Conservation (phyloP, 768 basidiomycete species). For the Rhodosporidiobolus odoratus region DNA sequence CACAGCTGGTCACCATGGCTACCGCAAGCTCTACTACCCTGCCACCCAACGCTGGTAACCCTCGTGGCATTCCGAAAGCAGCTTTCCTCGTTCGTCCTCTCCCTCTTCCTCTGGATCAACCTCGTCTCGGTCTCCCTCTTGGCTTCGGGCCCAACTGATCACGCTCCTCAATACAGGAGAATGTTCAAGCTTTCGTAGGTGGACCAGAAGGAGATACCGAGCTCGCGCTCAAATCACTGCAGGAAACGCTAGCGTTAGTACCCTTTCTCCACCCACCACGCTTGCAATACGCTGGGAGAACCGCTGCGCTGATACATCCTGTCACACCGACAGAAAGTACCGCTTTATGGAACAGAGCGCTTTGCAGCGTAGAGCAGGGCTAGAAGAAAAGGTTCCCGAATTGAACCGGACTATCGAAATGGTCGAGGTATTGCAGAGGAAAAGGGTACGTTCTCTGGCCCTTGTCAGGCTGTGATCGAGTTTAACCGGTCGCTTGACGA, state of each 20-base stretch:
- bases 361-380: slow-evolving; percentile 65
- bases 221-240: slow-evolving; percentile 67
- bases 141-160: neutral
- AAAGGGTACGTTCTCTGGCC: slow-evolving; percentile 42
- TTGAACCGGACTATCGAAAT: slow-evolving; percentile 86
- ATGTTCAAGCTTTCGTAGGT: slow-evolving; percentile 81
- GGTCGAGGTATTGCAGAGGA: slow-evolving; percentile 66
- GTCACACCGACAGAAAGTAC: slow-evolving; percentile 70
- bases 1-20: no score
- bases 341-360: slow-evolving; percentile 92
- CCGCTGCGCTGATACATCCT: neutral
- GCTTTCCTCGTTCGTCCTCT: slow-evolving; percentile 75
- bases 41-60: neutral
- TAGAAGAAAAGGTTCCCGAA: slow-evolving; percentile 94
- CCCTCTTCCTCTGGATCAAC: neutral
- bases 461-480: neutral
- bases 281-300: neutral
- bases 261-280: neutral
- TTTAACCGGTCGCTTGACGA: neutral
- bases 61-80: slow-evolving; percentile 70
- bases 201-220: slow-evolving; percentile 74
- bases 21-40: no score
- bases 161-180: slow-evolving; percentile 54
- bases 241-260: slow-evolving; percentile 88
- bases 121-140: no score